Percentiles rank a stretch among this genome's conserved stretches.
Evolutionary conservation across 2,329 filamentous ascomycete species (phyloP).

Genomic region (Paracamarosporium sp.): DNA sequence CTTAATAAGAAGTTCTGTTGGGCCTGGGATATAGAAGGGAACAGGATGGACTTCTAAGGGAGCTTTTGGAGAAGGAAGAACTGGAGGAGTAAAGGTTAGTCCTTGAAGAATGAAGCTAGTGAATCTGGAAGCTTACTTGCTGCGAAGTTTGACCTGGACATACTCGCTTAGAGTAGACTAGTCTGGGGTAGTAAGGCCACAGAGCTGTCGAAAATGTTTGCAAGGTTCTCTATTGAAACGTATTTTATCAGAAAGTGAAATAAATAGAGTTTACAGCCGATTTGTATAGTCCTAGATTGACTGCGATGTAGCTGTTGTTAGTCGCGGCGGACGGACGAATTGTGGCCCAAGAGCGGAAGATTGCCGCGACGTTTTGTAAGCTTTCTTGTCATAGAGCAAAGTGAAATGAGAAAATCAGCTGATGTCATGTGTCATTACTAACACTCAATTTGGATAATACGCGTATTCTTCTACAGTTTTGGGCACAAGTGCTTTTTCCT

Average conservation of each 20-base stretch:
- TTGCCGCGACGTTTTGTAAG: neutral
- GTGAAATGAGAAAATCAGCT: no score
- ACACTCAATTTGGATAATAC: no score
- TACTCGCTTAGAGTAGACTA: neutral
- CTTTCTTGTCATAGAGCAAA: no score
- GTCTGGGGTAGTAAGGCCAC: neutral
- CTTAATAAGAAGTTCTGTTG: slow-evolving; percentile 28
- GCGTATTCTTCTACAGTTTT: no score
- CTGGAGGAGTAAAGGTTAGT: neutral
- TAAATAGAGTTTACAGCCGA: neutral
- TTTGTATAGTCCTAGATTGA: neutral
- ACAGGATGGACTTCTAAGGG: neutral
- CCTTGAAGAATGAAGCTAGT: neutral
- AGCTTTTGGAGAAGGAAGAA: neutral
- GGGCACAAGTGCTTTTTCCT: no score
- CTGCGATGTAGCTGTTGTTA: neutral
- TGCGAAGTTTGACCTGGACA: slow-evolving; percentile 1
- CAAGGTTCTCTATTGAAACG: neutral
- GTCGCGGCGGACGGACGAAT: neutral
- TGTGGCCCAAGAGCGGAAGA: neutral
- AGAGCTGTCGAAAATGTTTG: neutral
- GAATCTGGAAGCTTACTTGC: neutral
- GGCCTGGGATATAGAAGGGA: slow-evolving; percentile 8
- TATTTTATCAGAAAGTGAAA: neutral
- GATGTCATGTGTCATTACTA: no score